Evolutionary conservation across 2,329 filamentous ascomycete species (phyloP).

Genomic region (Epichloe amarillans): DNA sequence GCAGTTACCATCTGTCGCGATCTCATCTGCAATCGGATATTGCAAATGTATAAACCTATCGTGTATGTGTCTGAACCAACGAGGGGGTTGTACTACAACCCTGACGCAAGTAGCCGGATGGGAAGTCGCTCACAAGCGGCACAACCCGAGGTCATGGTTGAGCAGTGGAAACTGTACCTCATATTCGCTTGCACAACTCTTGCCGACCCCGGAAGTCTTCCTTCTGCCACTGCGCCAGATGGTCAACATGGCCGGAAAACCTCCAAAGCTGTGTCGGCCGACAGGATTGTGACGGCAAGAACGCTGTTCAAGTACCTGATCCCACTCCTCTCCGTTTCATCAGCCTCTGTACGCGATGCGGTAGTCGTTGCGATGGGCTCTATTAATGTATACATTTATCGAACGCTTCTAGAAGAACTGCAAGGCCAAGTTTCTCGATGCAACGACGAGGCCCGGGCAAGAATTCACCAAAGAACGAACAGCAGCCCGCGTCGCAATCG

Average conservation of each 20-base stretch:
- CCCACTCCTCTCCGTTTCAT: constrained; percentile 68
- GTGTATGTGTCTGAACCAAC: constrained; percentile 63
- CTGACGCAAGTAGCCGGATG: constrained; percentile 40
- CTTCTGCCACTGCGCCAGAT: constrained; percentile 29
- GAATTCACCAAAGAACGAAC: constrained; percentile 74
- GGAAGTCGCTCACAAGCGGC: constrained; percentile 48
- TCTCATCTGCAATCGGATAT: constrained; percentile 78
- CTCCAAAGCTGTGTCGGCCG: constrained; percentile 53
- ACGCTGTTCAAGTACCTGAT: constrained; percentile 87
- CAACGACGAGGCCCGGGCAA: constrained; percentile 74
- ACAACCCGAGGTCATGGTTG: constrained; percentile 76
- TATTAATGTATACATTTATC: constrained; percentile 89
- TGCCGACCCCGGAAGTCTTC: constrained; percentile 59
- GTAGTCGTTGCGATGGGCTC: constrained; percentile 87
- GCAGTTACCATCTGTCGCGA: constrained; percentile 84
- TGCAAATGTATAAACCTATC: constrained; percentile 86
- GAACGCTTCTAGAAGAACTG: constrained; percentile 76
- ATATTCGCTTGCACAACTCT: constrained; percentile 95
- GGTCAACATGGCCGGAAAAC: constrained; percentile 68
- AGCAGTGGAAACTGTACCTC: constrained; percentile 96
- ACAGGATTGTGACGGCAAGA: constrained; percentile 76
- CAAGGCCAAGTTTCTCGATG: constrained; percentile 77
- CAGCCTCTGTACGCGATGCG: constrained; percentile 71
- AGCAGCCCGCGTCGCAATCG: constrained; percentile 72
- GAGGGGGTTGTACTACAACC: constrained; percentile 49